Conservation (phyloP, 2,329 filamentous ascomycete species). For the Fusarium keratoplasticum region DNA sequence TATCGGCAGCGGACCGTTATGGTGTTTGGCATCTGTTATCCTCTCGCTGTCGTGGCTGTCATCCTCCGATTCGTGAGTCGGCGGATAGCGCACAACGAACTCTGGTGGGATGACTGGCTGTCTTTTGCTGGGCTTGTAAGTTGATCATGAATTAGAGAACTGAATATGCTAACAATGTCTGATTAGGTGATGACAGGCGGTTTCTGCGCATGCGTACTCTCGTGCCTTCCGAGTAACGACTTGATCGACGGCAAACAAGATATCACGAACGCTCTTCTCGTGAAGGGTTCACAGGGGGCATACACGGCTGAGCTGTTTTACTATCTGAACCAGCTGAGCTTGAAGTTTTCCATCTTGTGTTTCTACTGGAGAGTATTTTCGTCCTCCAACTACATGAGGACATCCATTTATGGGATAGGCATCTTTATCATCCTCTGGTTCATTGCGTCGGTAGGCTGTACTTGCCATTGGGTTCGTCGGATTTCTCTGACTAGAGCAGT, state of each 20-base stretch:
- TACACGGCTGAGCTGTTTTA: background rate
- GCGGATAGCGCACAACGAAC: background rate
- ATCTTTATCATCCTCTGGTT: too few species aligned
- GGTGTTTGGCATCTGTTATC: slow-evolving; percentile 7
- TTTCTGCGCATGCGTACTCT: background rate
- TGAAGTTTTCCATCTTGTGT: too few species aligned
- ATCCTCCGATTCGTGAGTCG: background rate
- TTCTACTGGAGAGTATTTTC: too few species aligned
- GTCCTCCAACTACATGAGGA: too few species aligned
- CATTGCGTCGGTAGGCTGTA: too few species aligned
- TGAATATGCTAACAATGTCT: background rate
- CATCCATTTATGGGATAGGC: too few species aligned
- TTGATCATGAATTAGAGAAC: background rate
- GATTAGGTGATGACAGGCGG: background rate
- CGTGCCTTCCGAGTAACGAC: background rate
- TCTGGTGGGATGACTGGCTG: slow-evolving; percentile 19
- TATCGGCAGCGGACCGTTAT: slow-evolving; percentile 2
- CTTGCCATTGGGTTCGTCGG: too few species aligned
- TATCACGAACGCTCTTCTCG: background rate
- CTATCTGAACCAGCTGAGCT: too few species aligned
- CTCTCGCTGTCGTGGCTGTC: background rate
- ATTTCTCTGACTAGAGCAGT: too few species aligned
- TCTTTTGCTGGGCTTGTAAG: background rate
- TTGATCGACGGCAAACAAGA: background rate
- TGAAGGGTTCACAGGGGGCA: background rate